Evolutionary conservation across 164 flowering plant species (phyloP), one percentile per base, ranked within the genome.

Genomic region (Vitis labrusca): DNA sequence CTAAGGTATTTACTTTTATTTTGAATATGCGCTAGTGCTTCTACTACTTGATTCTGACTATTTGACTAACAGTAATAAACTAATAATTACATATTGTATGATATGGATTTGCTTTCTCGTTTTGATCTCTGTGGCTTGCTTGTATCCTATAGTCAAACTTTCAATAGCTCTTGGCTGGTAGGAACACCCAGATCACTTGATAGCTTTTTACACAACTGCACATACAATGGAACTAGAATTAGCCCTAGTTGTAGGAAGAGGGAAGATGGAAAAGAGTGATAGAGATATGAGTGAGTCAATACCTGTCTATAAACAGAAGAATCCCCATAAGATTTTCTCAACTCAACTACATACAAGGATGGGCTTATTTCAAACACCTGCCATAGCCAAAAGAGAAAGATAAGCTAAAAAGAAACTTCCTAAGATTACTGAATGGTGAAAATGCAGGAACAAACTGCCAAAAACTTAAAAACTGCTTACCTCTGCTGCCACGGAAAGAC

Each of bases 341-440:
- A 69, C 77, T 95, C 99, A 58, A 95, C 99, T 23, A 95, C 99
- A 74, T 83, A 82, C 49, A 95, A 62, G 29, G 96, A 83, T 54
- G 96, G 84, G 64, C 86, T 90, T 49, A 95, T 86, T 85, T 91
- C 96, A 71, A 91, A 86, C 37, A 95, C 92, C 99, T 93, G 92
- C 47, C 29, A 68, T 27, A 61, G 15, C 56, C 44, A 10, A 3
- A 29, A 53, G 2, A 19, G 11, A 44, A 17, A 54, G 44, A 37
- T 37, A 37, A 37, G 44, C 44, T 37, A 37, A 37, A 37, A 37
- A 37, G 44, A 37, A 37, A 37, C 44, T 37, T 37, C 44, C 6
- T 37, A 37, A 37, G 44, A 37, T 37, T 37, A 37, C 44, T 37
- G 44, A 37, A 37, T 37, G 44, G 5, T 37, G 44, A 37, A 37